Percentiles rank a stretch among this genome's conserved stretches.
phyloP scores from a whole-genome alignment of 495 filamentous ascomycete genomes.

The Penicillium ochrochloron region DNA sequence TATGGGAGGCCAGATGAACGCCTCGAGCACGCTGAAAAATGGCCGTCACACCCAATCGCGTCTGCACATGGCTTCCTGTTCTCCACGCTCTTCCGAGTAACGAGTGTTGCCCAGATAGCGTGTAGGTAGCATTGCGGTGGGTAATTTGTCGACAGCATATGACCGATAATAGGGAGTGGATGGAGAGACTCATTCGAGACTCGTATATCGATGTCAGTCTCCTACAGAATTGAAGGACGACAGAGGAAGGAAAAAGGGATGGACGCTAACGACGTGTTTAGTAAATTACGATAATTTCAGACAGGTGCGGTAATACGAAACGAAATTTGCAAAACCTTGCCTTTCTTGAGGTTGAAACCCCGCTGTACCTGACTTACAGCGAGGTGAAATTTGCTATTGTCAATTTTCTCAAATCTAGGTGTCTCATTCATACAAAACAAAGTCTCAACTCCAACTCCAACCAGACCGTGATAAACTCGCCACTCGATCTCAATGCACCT shows the following conservation, averaged over 20 bases:
- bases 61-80: background rate
- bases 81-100: background rate
- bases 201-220: background rate
- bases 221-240: background rate
- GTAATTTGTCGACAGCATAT: background rate
- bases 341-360: too few species aligned
- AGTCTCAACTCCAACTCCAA: too few species aligned
- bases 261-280: too few species aligned
- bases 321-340: too few species aligned
- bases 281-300: too few species aligned
- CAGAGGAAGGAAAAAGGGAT: too few species aligned
- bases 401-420: too few species aligned
- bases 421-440: too few species aligned
- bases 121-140: background rate
- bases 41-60: background rate
- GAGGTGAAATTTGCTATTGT: too few species aligned
- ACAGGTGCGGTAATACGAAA: too few species aligned
- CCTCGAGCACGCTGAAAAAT: background rate
- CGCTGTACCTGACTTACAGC: too few species aligned
- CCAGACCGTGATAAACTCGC: too few species aligned
- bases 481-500: slow-evolving; percentile 9
- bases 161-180: background rate
- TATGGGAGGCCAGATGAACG: background rate
- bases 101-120: background rate
- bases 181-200: background rate